A percentile compares a stretch with the other conserved stretches of the same genome.
phyloP scores from a whole-genome alignment of 306 rosid genomes.

The Vigna trinervia region DNA sequence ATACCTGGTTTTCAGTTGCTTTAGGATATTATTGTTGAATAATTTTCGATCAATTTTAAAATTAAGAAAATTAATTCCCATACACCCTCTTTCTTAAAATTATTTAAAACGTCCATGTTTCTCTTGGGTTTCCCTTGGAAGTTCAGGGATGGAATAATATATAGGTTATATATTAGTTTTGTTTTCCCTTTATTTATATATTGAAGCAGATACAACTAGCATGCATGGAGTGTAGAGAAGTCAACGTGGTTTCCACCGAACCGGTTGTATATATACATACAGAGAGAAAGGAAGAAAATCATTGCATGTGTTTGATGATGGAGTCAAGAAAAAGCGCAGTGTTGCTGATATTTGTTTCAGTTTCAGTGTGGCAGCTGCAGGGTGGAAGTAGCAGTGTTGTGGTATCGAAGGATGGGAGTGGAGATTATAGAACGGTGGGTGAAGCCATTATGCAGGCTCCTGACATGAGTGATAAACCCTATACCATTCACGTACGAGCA shows the following conservation, averaged over 20 bases:
- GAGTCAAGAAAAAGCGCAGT: not conserved
- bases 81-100: not conserved
- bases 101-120: not conserved
- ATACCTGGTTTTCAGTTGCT: not conserved
- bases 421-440: slow-evolving; percentile 43
- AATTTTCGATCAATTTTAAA: not conserved
- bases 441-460: slow-evolving; percentile 52
- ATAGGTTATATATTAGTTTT: no score
- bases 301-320: not conserved
- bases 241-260: slow-evolving; percentile 11
- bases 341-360: slow-evolving; percentile 7
- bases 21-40: not conserved
- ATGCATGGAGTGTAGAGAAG: not conserved
- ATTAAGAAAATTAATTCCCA: not conserved
- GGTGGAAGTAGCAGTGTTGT: not conserved
- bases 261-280: not conserved
- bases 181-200: not conserved
- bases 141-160: no score
- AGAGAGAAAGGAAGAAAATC: not conserved
- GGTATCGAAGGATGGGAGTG: slow-evolving; percentile 48
- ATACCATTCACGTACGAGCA: slow-evolving; percentile 40
- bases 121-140: not conserved
- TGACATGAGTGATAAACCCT: not conserved
- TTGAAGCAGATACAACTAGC: no score
- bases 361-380: not conserved